Percentiles rank a stretch among this genome's conserved stretches.
phyloP scores from a whole-genome alignment of 306 rosid species.

The Neltuma alba region DNA sequence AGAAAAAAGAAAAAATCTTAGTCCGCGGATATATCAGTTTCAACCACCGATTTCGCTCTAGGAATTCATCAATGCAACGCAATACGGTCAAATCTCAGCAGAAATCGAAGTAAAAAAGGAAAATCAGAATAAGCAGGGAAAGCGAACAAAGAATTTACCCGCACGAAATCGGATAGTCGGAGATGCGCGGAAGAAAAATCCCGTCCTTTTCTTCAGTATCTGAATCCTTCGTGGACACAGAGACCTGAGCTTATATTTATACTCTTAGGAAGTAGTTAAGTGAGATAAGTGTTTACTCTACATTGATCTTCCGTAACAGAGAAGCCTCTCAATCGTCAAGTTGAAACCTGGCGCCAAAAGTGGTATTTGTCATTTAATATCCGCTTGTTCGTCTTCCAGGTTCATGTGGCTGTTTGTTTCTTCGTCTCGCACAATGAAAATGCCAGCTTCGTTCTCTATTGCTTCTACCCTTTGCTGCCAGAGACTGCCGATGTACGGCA shows the following conservation, averaged over 20 bases:
- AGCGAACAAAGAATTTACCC: constrained; percentile 13
- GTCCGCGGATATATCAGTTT: not conserved
- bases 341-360: not conserved
- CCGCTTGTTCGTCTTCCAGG: not conserved
- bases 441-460: not conserved
- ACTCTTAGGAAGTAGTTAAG: not conserved
- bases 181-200: constrained; percentile 1
- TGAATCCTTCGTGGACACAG: not conserved
- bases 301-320: not conserved
- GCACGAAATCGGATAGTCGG: not conserved
- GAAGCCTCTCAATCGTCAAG: not conserved
- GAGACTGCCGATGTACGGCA: not conserved
- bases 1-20: constrained; percentile 10
- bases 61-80: not conserved
- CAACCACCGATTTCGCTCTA: not conserved
- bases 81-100: not conserved
- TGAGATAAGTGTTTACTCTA: not conserved
- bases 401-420: not conserved
- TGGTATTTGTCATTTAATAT: not conserved
- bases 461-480: not conserved
- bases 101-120: constrained; percentile 2
- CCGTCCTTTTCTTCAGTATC: not conserved
- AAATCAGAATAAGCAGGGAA: not conserved
- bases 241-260: not conserved
- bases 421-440: not conserved